Conservation (phyloP, 179 eudicot genomes). For the Silene coronaria region DNA sequence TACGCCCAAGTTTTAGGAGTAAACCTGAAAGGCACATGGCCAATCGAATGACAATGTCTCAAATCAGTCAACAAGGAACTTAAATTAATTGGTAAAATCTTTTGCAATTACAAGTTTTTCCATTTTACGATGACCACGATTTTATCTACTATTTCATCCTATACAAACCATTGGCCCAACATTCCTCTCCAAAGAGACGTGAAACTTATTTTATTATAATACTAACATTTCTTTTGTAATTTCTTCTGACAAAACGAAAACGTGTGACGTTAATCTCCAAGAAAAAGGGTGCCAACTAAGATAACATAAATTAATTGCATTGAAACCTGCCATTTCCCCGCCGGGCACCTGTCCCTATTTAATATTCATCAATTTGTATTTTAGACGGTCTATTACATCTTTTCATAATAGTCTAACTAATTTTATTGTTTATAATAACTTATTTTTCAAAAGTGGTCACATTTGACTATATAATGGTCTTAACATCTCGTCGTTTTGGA, state of each 20-base stretch:
- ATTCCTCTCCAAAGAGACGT: slow-evolving; percentile 10
- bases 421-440: no score
- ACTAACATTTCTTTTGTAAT: background rate
- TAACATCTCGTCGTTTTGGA: no score
- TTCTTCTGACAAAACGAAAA: slow-evolving; percentile 1
- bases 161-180: background rate
- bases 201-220: no score
- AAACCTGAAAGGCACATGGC: background rate
- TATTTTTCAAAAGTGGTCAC: no score
- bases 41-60: background rate
- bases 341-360: slow-evolving; percentile 21
- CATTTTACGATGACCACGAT: background rate
- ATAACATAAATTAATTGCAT: slow-evolving; percentile 11
- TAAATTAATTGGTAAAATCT: background rate
- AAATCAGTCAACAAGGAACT: background rate
- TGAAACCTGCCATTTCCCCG: slow-evolving; percentile 23
- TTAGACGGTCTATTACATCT: no score
- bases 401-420: no score
- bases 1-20: background rate
- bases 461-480: no score
- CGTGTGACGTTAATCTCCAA: background rate
- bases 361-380: no score
- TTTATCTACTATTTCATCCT: background rate
- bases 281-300: slow-evolving; percentile 7
- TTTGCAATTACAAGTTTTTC: background rate